These are phyloP conservation scores for Cladophialophora carrionii DNA, from an alignment of 2,329 filamentous ascomycete species.

Conservation along the genomic window DNA sequence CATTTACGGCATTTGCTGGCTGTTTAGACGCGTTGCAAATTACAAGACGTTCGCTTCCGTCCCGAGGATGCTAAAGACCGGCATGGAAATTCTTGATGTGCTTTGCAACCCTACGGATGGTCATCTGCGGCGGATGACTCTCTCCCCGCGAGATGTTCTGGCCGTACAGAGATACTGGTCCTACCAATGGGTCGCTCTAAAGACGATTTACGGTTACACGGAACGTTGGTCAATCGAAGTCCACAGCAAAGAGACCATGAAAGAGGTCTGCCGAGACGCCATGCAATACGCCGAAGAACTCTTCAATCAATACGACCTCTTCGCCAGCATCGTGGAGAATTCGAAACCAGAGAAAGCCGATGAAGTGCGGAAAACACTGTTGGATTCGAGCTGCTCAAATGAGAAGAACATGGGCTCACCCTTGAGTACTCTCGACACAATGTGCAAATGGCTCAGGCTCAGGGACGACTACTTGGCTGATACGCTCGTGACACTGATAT, in stretches of 20 bases:
- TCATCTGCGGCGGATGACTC: slow-evolving; percentile 62
- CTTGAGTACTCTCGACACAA: slow-evolving; percentile 64
- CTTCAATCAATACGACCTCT: slow-evolving; percentile 81
- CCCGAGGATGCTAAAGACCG: slow-evolving; percentile 63
- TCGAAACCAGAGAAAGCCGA: slow-evolving; percentile 47
- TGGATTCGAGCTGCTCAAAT: slow-evolving; percentile 40
- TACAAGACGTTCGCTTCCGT: slow-evolving; percentile 64
- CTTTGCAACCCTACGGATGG: slow-evolving; percentile 67
- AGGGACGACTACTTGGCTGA: slow-evolving; percentile 84
- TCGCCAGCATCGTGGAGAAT: slow-evolving; percentile 69
- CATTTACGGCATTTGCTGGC: slow-evolving; percentile 60
- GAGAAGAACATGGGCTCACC: slow-evolving; percentile 51
- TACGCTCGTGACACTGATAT: slow-evolving; percentile 78
- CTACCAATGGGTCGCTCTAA: slow-evolving; percentile 78
- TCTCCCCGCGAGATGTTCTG: slow-evolving; percentile 62
- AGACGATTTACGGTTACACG: slow-evolving; percentile 78
- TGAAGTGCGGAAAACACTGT: slow-evolving; percentile 61
- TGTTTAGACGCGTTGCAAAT: slow-evolving; percentile 59
- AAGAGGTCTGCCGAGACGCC: slow-evolving; percentile 88
- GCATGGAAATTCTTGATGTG: slow-evolving; percentile 64
- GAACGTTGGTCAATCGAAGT: slow-evolving; percentile 74
- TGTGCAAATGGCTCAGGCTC: slow-evolving; percentile 86
- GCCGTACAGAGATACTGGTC: slow-evolving; percentile 80
- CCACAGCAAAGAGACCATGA: slow-evolving; percentile 77
- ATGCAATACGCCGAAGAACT: slow-evolving; percentile 91